Evolutionary conservation across 1,284 basidiomycete genomes (phyloP).

Genomic region (Melampsora larici-populina): DNA sequence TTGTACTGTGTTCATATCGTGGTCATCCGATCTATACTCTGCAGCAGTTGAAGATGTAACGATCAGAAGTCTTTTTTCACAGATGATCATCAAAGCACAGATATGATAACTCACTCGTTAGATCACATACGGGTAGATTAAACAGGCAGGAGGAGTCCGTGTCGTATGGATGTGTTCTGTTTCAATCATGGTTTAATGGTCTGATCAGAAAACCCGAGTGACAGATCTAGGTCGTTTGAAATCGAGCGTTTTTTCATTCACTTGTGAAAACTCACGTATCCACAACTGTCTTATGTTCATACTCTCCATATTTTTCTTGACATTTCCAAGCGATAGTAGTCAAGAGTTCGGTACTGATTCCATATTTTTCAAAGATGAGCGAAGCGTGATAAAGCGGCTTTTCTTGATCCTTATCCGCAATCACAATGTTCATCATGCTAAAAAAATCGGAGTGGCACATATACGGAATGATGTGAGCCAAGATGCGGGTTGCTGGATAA

Average conservation of each 20-base stretch:
- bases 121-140: slow-evolving; percentile 41
- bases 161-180: slow-evolving; percentile 30
- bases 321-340: slow-evolving; percentile 37
- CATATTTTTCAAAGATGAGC: slow-evolving; percentile 29
- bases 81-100: background rate
- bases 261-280: slow-evolving; percentile 20
- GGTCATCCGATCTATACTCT: slow-evolving; percentile 9
- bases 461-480: background rate
- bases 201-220: background rate
- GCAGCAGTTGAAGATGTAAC: background rate
- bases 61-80: background rate
- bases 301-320: slow-evolving; percentile 38
- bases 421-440: slow-evolving; percentile 42
- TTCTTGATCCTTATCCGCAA: slow-evolving; percentile 22
- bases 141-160: slow-evolving; percentile 30
- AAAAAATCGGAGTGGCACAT: background rate
- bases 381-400: slow-evolving; percentile 25
- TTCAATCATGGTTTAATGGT: background rate
- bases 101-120: slow-evolving; percentile 16
- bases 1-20: slow-evolving; percentile 13
- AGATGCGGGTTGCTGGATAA: background rate
- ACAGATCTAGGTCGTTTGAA: background rate
- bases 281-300: slow-evolving; percentile 11
- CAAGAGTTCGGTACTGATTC: slow-evolving; percentile 25
- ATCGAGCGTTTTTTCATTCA: background rate